Conservation (phyloP, 306 rosid genomes). For the Biancaea sappan region DNA sequence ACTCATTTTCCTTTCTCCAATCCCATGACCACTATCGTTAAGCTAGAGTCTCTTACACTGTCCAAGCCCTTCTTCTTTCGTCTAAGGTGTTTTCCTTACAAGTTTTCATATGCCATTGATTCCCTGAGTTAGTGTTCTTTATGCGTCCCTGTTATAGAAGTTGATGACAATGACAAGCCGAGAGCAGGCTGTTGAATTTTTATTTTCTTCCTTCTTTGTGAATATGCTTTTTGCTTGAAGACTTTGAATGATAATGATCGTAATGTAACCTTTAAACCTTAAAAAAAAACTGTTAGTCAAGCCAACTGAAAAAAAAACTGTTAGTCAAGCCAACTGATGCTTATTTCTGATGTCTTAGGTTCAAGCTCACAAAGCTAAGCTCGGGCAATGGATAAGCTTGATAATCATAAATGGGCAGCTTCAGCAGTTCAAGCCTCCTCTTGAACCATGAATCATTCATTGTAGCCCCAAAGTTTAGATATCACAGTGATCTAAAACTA, state of each 20-base stretch:
- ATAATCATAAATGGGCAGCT: constrained; percentile 65
- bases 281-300: neutral
- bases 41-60: too few species aligned
- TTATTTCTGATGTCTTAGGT: constrained; percentile 45
- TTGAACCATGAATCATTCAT: constrained; percentile 56
- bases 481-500: neutral
- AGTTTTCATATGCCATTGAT: too few species aligned
- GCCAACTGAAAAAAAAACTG: neutral
- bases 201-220: constrained; percentile 4
- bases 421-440: constrained; percentile 50
- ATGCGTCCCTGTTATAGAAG: constrained; percentile 5
- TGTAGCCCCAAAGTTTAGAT: too few species aligned
- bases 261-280: neutral
- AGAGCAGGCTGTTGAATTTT: neutral
- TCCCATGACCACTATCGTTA: neutral
- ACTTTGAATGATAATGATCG: constrained; percentile 6
- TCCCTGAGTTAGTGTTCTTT: constrained; percentile 6
- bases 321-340: constrained; percentile 23
- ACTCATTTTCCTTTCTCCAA: neutral
- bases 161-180: constrained; percentile 1
- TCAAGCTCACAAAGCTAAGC: constrained; percentile 75
- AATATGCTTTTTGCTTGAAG: constrained; percentile 22
- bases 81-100: too few species aligned
- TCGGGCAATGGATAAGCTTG: constrained; percentile 56
- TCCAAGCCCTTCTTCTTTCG: too few species aligned